Percentiles rank a stretch among this genome's conserved stretches.
These are phyloP conservation scores for Bretschneidera sinensis DNA, from an alignment of 345 rosid genomes.

Conservation along the genomic window DNA sequence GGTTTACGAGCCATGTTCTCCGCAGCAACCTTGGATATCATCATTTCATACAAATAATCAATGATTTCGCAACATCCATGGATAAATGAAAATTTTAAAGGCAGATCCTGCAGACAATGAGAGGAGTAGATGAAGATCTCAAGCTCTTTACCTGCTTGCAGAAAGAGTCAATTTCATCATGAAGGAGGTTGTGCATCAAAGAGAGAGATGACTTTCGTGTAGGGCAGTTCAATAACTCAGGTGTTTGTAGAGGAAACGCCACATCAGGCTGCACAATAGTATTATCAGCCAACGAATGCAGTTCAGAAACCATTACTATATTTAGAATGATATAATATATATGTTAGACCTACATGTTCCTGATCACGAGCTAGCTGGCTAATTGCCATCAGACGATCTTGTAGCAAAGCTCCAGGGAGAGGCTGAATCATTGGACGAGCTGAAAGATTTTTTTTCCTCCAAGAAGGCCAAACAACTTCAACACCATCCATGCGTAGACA, in stretches of 20 bases:
- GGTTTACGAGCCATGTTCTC: conserved; percentile 82
- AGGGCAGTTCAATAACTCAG: conserved; percentile 56
- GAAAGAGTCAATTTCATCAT: conserved; percentile 79
- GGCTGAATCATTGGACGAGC: conserved; percentile 78
- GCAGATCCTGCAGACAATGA: conserved; percentile 14
- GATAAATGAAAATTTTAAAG: not conserved
- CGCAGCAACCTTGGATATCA: conserved; percentile 61
- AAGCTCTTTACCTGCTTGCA: conserved; percentile 65
- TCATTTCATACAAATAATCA: conserved; percentile 22
- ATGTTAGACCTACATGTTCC: conserved; percentile 67
- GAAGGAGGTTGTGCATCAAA: conserved; percentile 66
- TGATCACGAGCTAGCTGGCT: conserved; percentile 90
- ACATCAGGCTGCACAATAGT: conserved; percentile 82
- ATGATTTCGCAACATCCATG: conserved; percentile 2
- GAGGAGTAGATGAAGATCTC: conserved; percentile 12
- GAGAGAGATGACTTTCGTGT: conserved; percentile 51
- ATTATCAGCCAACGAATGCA: conserved; percentile 26
- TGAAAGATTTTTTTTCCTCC: conserved; percentile 85
- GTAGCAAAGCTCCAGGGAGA: conserved; percentile 74
- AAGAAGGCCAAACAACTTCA: conserved; percentile 93
- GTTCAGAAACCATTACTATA: conserved; percentile 10
- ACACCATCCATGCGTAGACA: conserved; percentile 64
- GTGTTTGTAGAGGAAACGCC: conserved; percentile 73
- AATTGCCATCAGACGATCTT: conserved; percentile 83
- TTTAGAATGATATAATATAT: conserved; percentile 9